A percentile compares a stretch with the other conserved stretches of the same genome.
Conservation (phyloP, 192 early-diverging fungal genomes). For the Piromyces sp. region DNA sequence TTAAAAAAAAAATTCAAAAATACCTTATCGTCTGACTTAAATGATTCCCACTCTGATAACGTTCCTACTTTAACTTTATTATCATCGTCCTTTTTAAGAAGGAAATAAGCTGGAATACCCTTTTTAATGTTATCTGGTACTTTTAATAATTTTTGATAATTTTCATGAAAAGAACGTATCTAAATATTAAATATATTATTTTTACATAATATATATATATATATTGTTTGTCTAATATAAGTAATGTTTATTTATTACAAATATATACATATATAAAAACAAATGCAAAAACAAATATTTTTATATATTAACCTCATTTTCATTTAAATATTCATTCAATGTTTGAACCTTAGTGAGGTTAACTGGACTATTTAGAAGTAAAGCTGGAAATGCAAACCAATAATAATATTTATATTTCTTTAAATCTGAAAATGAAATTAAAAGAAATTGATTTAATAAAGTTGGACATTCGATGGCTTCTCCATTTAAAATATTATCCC, state of each 20-base stretch:
- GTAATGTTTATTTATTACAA: too few relatives aligned
- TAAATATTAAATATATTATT: neutral
- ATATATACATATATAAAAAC: too few relatives aligned
- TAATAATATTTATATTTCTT: slow-evolving; percentile 91
- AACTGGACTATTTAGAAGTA: slow-evolving; percentile 46
- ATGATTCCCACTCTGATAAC: slow-evolving; percentile 35
- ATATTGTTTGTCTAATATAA: too few relatives aligned
- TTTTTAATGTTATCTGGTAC: neutral
- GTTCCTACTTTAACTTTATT: slow-evolving; percentile 11
- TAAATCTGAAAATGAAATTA: slow-evolving; percentile 86
- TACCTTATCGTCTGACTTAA: slow-evolving; percentile 15
- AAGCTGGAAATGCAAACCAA: slow-evolving; percentile 86
- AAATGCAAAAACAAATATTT: too few relatives aligned
- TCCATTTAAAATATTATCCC: slow-evolving; percentile 51
- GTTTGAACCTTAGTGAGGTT: slow-evolving; percentile 6
- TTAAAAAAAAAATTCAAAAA: neutral
- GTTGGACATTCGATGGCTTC: slow-evolving; percentile 37
- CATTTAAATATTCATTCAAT: slow-evolving; percentile 11
- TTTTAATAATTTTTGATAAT: neutral
- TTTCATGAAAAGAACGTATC: neutral
- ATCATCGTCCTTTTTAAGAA: slow-evolving; percentile 2
- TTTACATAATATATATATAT: too few relatives aligned
- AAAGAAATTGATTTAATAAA: slow-evolving; percentile 50
- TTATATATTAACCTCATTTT: neutral
- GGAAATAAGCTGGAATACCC: slow-evolving; percentile 16